Percentiles rank a stretch among this genome's conserved stretches.
phyloP scores from a whole-genome alignment of 352 stramenopile genomes.

The Pythium pyrilobum region DNA sequence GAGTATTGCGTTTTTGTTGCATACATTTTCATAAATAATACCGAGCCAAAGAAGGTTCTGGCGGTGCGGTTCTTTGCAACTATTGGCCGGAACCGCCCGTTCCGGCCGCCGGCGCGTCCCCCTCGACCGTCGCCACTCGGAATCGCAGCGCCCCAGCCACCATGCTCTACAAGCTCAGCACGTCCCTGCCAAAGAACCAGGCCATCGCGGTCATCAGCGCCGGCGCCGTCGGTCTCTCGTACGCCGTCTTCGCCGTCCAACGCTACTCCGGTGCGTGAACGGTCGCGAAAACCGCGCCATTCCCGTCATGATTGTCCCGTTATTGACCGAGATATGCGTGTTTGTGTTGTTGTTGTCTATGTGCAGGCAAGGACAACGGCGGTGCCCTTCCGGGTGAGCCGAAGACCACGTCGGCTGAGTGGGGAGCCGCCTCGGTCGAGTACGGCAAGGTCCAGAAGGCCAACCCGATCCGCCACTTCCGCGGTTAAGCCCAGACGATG shows the following conservation, averaged over 20 bases:
- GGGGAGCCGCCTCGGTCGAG: slow-evolving; percentile 65
- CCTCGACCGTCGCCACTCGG: slow-evolving; percentile 11
- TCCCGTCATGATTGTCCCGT: neutral
- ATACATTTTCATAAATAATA: neutral
- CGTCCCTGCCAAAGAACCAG: slow-evolving; percentile 62
- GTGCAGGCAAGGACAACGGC: slow-evolving; percentile 56
- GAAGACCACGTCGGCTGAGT: slow-evolving; percentile 74
- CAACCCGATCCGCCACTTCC: slow-evolving; percentile 82
- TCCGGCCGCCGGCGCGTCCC: neutral
- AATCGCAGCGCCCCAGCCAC: neutral
- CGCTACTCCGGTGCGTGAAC: slow-evolving; percentile 58
- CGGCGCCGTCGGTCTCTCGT: slow-evolving; percentile 35
- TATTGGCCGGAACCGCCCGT: slow-evolving; percentile 22
- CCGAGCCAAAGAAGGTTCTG: neutral
- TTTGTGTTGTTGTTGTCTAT: neutral
- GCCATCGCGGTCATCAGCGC: slow-evolving; percentile 45
- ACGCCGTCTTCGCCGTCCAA: slow-evolving; percentile 38
- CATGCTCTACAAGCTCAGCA: slow-evolving; percentile 63
- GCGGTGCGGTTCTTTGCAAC: slow-evolving; percentile 46
- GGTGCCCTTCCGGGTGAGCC: slow-evolving; percentile 42
- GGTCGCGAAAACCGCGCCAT: neutral
- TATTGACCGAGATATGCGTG: neutral
- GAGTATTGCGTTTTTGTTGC: no score
- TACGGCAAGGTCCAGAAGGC: slow-evolving; percentile 78
- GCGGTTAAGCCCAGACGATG: slow-evolving; percentile 44